Percentiles rank a stretch among this genome's conserved stretches.
These are phyloP conservation scores for Amesomyces nigricolor DNA, from an alignment of 2,329 filamentous ascomycete genomes.

Conservation along the genomic window DNA sequence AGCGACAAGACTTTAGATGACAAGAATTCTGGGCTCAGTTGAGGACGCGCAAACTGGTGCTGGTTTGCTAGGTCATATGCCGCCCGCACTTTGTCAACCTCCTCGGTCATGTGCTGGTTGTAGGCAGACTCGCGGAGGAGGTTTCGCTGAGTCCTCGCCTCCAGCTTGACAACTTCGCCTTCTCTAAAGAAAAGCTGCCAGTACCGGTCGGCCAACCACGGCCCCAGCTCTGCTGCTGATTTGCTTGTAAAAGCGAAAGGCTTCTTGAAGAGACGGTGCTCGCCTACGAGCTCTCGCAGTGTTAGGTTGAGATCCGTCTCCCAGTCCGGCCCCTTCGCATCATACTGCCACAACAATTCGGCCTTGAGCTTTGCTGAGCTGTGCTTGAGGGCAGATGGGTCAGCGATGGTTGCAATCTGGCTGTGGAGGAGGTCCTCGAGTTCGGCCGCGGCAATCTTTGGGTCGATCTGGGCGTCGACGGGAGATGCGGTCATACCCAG, in stretches of 20 bases:
- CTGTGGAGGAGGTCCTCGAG: constrained; percentile 74
- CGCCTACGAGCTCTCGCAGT: constrained; percentile 43
- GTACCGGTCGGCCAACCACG: constrained; percentile 78
- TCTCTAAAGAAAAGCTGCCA: constrained; percentile 68
- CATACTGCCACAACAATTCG: constrained; percentile 52
- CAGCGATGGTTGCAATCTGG: constrained; percentile 68
- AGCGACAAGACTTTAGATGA: constrained; percentile 71
- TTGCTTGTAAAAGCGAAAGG: constrained; percentile 55
- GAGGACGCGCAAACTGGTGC: constrained; percentile 40
- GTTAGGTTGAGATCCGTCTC: constrained; percentile 59
- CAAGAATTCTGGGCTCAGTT: constrained; percentile 37
- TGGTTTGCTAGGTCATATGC: constrained; percentile 51
- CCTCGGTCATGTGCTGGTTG: constrained; percentile 43
- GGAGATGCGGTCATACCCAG: constrained; percentile 98
- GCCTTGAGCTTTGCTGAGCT: constrained; percentile 55
- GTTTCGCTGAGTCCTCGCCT: constrained; percentile 44
- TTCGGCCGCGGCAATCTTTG: constrained; percentile 62
- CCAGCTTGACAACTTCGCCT: constrained; percentile 54
- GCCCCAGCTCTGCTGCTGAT: constrained; percentile 63
- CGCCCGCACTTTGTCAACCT: constrained; percentile 52
- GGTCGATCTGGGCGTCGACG: constrained; percentile 73
- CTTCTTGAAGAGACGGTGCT: constrained; percentile 44
- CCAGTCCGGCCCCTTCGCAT: constrained; percentile 42
- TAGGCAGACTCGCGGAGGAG: constrained; percentile 15
- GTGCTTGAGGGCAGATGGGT: constrained; percentile 51